Evolutionary conservation across 192 early-diverging fungal species (phyloP).

Genomic region (Bifiguratus adelaidae): DNA sequence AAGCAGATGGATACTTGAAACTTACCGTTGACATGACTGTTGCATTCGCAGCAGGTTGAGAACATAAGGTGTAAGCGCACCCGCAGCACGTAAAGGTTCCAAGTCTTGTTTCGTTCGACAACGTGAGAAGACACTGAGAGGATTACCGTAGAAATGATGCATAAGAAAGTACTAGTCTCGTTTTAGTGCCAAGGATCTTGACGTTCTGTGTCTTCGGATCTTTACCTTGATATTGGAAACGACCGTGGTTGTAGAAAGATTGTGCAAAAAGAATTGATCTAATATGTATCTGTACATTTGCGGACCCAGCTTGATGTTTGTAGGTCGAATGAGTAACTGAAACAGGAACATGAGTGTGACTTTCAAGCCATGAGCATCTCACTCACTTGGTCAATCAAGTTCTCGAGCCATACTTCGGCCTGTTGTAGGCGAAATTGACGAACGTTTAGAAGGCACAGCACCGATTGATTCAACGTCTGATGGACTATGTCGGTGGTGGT

Average conservation of each 20-base stretch:
- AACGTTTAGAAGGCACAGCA: slow-evolving; percentile 56
- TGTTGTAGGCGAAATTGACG: slow-evolving; percentile 76
- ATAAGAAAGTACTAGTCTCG: slow-evolving; percentile 62
- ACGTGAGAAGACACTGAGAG: slow-evolving; percentile 44
- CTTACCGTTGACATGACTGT: too few species aligned
- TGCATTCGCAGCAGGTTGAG: not conserved
- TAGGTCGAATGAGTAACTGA: too few species aligned
- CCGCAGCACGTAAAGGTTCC: too few species aligned
- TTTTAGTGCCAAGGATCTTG: not conserved
- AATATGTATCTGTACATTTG: slow-evolving; percentile 65
- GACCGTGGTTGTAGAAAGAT: slow-evolving; percentile 70
- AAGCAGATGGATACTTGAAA: too few species aligned
- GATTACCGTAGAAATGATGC: slow-evolving; percentile 81
- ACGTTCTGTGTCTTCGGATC: not conserved
- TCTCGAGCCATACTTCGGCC: slow-evolving; percentile 58
- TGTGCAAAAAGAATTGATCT: slow-evolving; percentile 70
- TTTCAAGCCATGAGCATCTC: not conserved
- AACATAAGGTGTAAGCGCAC: too few species aligned
- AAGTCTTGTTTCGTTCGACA: too few species aligned
- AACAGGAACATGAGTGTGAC: too few species aligned
- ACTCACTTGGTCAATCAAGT: slow-evolving; percentile 47
- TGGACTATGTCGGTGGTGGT: slow-evolving; percentile 76
- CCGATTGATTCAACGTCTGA: slow-evolving; percentile 67
- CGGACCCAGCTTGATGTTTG: slow-evolving; percentile 52
- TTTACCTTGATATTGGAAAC: slow-evolving; percentile 57